Evolutionary conservation across 345 rosid species (phyloP), one percentile per base, ranked within the genome.

Genomic region (Eucalyptus victrix): DNA sequence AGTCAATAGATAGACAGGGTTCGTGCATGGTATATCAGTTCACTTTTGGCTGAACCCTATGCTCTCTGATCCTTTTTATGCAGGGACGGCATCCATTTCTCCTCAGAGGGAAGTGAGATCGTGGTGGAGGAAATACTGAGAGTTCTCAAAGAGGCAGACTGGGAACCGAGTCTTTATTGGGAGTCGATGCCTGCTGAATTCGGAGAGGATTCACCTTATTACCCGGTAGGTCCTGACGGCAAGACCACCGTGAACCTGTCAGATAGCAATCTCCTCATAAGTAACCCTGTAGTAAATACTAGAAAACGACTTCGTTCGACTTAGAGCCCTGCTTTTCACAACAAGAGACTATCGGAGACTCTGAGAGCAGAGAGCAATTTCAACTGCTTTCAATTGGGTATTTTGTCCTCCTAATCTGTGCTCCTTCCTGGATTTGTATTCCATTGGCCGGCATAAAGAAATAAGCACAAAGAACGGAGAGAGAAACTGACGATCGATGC

Each of bases 31-130:
- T 76, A 40, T 2, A 40, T 37, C 47, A 40, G 2, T 40, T 76
- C 16, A 2, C 85, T 76, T 76, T 40, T 76, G 85, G 85, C 85
- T 76, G 85, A 76, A 76, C 2, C 50, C 40, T 62, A 15, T 80
- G 4, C 30, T 23, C 14, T 89, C 13, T 37, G 53, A 88, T 76
- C 47, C 16, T 2, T 76, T 76, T 40, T 76, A 28, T n/a, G 65
- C 88, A 96, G 99, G 50, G 99, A 96, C 85, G 99, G 99, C 49
- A 87, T 96, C 88, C 99, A 96, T 93, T 91, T 97, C 14, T 72
- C 99, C 10, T 87, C 93, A 0, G 94, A 93, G 88, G 99, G 96
- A 34, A 96, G 96, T 90, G 92, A 94, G 91, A 72, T 97, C n/a
- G 96, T 94, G 1, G 94, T 90, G 45, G 92, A 90, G 90, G 98